These are phyloP conservation scores for Macrolepiota albuminosa DNA, from an alignment of 768 basidiomycete species.

Conservation along the genomic window DNA sequence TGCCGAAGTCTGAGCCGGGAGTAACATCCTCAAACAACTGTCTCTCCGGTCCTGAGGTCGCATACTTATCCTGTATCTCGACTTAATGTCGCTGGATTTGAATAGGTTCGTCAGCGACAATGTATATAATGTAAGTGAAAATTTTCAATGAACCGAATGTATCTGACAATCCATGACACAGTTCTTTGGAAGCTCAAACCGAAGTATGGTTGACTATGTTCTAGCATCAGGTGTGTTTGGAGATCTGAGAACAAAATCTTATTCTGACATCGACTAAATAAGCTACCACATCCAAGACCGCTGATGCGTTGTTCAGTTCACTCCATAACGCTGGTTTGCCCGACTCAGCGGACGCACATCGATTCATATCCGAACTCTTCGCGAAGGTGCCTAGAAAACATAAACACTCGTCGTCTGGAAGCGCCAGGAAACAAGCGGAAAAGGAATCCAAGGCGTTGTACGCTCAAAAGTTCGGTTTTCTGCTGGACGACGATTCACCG, in stretches of 20 bases:
- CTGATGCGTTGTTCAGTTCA: conserved; percentile 71
- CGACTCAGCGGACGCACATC: conserved; percentile 71
- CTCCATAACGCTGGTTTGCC: conserved; percentile 79
- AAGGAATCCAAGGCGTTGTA: conserved; percentile 67
- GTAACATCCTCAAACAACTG: conserved; percentile 2
- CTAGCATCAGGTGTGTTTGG: conserved; percentile 67
- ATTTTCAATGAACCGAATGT: background rate
- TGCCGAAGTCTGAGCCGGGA: background rate
- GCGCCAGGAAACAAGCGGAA: conserved; percentile 62
- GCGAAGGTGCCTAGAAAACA: conserved; percentile 72
- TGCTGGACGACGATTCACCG: conserved; percentile 74
- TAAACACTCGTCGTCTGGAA: conserved; percentile 44
- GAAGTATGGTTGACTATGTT: conserved; percentile 82
- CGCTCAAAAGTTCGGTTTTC: conserved; percentile 71
- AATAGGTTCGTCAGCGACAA: conserved; percentile 78
- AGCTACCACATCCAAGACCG: conserved; percentile 83
- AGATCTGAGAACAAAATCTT: conserved; percentile 4
- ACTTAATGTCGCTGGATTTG: conserved; percentile 55
- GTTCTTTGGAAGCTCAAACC: conserved; percentile 84
- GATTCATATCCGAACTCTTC: conserved; percentile 77
- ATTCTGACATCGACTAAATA: conserved; percentile 1
- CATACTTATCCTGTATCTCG: background rate
- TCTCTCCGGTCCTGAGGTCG: background rate
- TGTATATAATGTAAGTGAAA: conserved; percentile 53
- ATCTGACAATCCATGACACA: conserved; percentile 21